Evolutionary conservation across 73 alveolate genomes (phyloP), one percentile per base, ranked within the genome.

Genomic region (Chromera velia): DNA sequence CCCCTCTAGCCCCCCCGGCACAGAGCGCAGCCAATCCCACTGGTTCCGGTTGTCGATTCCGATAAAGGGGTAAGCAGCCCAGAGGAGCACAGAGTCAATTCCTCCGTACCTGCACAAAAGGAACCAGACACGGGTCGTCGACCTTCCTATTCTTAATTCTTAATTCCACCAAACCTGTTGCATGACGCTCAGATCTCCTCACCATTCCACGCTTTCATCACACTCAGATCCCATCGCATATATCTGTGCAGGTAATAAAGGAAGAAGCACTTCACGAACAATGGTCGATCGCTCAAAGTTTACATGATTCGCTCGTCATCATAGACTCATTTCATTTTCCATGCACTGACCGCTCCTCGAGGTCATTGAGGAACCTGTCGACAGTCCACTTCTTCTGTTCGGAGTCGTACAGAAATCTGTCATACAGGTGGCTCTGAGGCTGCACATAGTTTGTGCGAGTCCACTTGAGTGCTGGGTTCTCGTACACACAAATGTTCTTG

Each of bases 61-160:
- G 28, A 76, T 65, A 62, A 66, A 66, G 28, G 84, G 65, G 77
- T 76, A 76, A 22, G 84, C 67, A 13, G 84, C 77, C 84, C 84
- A 76, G 24, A 76, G 18, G 17, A 76, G 77, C 48, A 76, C 75
- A 6, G 84, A 65, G 65, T 76, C 84, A 62, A 76, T 67, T 33
- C 84, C 84, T 17, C 84, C 84, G 40, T 66, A 76, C 7, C 65
- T 46, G 19, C 65, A 46, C 9, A 19, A 13, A n/a, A n/a, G n/a
- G n/a, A n/a, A n/a, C n/a, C n/a, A n/a, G n/a, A n/a, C n/a, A n/a
- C n/a, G n/a, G n/a, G n/a, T n/a, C n/a, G n/a, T n/a, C n/a, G n/a
- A n/a, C n/a, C n/a, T n/a, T n/a, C n/a, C n/a, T n/a, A n/a, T n/a
- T n/a, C n/a, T n/a, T n/a, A n/a, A n/a, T n/a, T n/a, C n/a, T n/a